A percentile compares a stretch with the other conserved stretches of the same genome.
These are phyloP conservation scores for Lycium ferocissimum DNA, from an alignment of 257 asterid species.

Conservation along the genomic window DNA sequence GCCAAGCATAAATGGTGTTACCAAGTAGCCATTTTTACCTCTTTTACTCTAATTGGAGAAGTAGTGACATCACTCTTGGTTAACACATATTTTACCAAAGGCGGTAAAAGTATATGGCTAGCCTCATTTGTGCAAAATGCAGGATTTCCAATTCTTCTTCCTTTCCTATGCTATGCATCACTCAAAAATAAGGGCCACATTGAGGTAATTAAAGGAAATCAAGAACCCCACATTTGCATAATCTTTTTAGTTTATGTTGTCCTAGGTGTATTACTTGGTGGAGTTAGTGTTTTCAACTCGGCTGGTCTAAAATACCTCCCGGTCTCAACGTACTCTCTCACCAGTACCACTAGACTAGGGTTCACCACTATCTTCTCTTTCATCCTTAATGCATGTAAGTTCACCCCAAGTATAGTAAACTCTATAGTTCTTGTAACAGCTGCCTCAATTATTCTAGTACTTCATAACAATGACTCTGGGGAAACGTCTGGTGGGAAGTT, in stretches of 20 bases:
- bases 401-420: conserved; percentile 49
- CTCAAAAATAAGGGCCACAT: not conserved
- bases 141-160: conserved; percentile 57
- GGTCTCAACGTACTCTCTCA: not conserved
- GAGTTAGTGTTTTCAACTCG: not conserved
- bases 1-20: conserved; percentile 37
- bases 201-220: not conserved
- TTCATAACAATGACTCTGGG: conserved; percentile 50
- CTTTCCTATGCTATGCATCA: conserved; percentile 31
- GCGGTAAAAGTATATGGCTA: conserved; percentile 58
- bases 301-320: not conserved
- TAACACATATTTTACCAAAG: conserved; percentile 51
- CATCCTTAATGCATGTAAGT: conserved; percentile 49
- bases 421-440: conserved; percentile 49
- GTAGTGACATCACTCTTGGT: conserved; percentile 49
- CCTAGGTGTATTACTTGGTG: conserved; percentile 21
- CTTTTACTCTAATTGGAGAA: conserved; percentile 49
- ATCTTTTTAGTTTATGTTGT: conserved; percentile 1
- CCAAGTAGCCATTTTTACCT: conserved; percentile 39
- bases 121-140: conserved; percentile 46
- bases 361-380: not conserved
- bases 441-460: conserved; percentile 56
- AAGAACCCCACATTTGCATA: conserved; percentile 10
- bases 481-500: conserved; percentile 28
- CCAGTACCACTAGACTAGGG: not conserved